Conservation (phyloP, 441 rosid genomes). For the Hypseocharis bilobata region DNA sequence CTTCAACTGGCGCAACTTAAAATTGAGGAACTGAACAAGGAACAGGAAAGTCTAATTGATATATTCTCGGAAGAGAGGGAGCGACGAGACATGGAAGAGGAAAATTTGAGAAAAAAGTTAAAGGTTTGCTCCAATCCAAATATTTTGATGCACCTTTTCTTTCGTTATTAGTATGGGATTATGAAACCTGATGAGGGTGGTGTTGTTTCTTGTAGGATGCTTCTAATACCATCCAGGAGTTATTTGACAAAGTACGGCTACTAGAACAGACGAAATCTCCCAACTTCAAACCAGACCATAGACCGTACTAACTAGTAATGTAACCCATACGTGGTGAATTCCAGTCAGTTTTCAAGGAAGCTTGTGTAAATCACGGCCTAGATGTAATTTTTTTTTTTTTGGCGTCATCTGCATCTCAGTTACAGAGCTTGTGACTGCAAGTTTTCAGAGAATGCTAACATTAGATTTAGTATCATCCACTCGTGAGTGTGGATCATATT, state of each 20-base stretch:
- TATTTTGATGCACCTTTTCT: background rate
- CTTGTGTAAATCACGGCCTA: too few species aligned
- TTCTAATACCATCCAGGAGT: conserved; percentile 25
- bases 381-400: too few species aligned
- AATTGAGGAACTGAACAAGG: conserved; percentile 23
- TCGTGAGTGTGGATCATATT: too few species aligned
- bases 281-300: background rate
- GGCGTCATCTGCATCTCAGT: too few species aligned
- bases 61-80: conserved; percentile 69
- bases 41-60: conserved; percentile 37
- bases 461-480: too few species aligned
- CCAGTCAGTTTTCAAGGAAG: background rate
- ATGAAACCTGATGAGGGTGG: background rate
- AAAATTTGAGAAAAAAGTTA: conserved; percentile 38
- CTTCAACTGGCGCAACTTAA: conserved; percentile 23
- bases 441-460: too few species aligned
- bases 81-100: conserved; percentile 57
- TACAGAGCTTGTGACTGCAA: too few species aligned
- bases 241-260: conserved; percentile 27
- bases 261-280: conserved; percentile 24
- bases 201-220: conserved; percentile 25
- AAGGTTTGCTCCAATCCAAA: conserved; percentile 24
- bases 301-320: too few species aligned
- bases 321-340: too few species aligned
- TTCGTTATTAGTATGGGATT: background rate